Base-by-base conservation (phyloP, 371 early-diverging fungal genomes). In the Mucor racemosus region DNA sequence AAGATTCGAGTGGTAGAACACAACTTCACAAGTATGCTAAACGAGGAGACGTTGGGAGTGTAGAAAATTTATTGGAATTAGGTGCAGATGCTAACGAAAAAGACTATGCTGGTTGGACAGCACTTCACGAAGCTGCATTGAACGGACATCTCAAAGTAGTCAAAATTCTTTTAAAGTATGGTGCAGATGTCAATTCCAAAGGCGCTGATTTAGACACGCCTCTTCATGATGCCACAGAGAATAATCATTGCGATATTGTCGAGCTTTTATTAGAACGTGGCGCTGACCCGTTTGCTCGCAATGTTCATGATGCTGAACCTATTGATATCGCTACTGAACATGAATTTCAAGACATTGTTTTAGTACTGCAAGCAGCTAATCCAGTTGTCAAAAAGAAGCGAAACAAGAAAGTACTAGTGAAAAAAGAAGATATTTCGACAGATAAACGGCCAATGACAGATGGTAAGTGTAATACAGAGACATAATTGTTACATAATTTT, bases 171-270 rank as follows among this genome's bases (percentile, higher is more conserved):
- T 77, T 95, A 1, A 74, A 84, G 2, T 85, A 88, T 65, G 92
- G 91, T 17, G 93, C 94, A 1, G 81, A 91, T 58, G 83, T 86
- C 31, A 86, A 91, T 64, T 84, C 86, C 1, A 81, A 86, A 55
- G 93, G 91, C 4, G 81, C 77, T 31, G 89, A 89, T 60, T 82
- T 80, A 33, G 88, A 92, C 38, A 94, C 95, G 3, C 90, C 95
- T 7, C 70, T 95, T 19, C 94, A 94, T 60, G 94, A 94, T 68
- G 93, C 94, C 0, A 86, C 86, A n/a, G 90, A 89, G 19, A 89
- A 92, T 44, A 85, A 85, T 10, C 90, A 91, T 62, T 66, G 77
- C 4, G 86, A 89, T 19, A 88, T 92, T 5, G 90, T 90, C 0
- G 78, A 84, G 36, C 59, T 86, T 7, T 66, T 93, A 55, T 65